These are phyloP conservation scores for Globisporangium camurandrum DNA, from an alignment of 352 stramenopile species.

Conservation along the genomic window DNA sequence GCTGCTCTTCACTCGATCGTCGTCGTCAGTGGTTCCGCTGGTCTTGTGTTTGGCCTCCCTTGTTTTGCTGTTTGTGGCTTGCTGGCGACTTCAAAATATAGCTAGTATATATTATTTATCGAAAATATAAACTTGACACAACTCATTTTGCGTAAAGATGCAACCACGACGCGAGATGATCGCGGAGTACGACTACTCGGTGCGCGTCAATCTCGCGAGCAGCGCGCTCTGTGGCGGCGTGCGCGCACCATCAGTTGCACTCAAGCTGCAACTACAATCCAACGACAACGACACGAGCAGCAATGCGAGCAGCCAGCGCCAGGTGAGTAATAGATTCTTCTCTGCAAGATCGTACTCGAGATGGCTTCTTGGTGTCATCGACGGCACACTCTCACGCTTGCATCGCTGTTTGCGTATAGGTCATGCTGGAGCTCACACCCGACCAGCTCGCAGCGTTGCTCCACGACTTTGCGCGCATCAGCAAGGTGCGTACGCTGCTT, in stretches of 20 bases:
- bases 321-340: too few relatives aligned
- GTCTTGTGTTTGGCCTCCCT: too few relatives aligned
- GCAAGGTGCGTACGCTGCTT: slow-evolving; percentile 15
- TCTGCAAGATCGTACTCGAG: too few relatives aligned
- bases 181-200: slow-evolving; percentile 67
- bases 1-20: slow-evolving; percentile 21
- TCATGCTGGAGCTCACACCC: slow-evolving; percentile 40
- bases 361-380: too few relatives aligned
- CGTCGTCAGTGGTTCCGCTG: slow-evolving; percentile 13
- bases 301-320: slow-evolving; percentile 23
- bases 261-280: slow-evolving; percentile 40
- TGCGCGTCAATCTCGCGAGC: slow-evolving; percentile 54
- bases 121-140: too few relatives aligned
- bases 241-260: slow-evolving; percentile 26
- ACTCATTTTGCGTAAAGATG: slow-evolving; percentile 2
- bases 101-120: too few relatives aligned
- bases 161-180: slow-evolving; percentile 19
- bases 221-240: slow-evolving; percentile 41
- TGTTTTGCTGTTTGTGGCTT: background rate
- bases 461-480: slow-evolving; percentile 27
- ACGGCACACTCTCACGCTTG: background rate
- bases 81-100: slow-evolving; percentile 1
- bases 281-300: slow-evolving; percentile 16
- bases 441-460: slow-evolving; percentile 28
- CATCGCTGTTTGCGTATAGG: slow-evolving; percentile 10